Evolutionary conservation across 495 filamentous ascomycete genomes (phyloP), one percentile per base, ranked within the genome.

Genomic region (Penicillium goetzii): DNA sequence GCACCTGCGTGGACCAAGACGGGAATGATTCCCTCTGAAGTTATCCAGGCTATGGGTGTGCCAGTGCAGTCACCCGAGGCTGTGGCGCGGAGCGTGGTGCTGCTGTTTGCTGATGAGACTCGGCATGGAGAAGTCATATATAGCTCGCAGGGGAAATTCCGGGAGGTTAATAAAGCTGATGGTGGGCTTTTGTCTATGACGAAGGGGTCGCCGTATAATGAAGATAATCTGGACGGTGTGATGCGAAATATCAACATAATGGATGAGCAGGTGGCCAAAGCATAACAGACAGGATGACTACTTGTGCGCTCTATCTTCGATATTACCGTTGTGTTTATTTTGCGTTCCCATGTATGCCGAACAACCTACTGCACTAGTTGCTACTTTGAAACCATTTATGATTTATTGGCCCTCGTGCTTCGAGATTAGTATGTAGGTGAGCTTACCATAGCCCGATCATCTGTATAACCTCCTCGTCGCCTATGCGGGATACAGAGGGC

Each of bases 1-100:
- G 70, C 73, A 14, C 79, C 80, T 15, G 79, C 75, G 17, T 81
- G 78, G 79, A 82, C 80, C 0, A 61, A 63, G 9, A 75, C 77
- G n/a, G 70, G 64, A 4, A 68, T 82, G 10, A 58, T 79, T 30
- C 65, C 68, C 0, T 38, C 58, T 1, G 51, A 62, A 2, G 54
- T 74, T 3, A 53, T 74, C 4, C n/a, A 71, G 38, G 62, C 64
- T 17, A 34, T 76, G 38, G 71, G 71, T 0, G 59, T 71, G 6
- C 40, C 34, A 0, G 67, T 74, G 4, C 80, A 82, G 56, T 40
- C 68, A 4, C 60, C 76, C 0, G 69, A 69, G 34, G 72, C 56
- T n/a, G 80, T 81, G 7, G 79, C 79, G 15, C 64, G 61, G 2
- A 77, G 76, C 50, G 77, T 69, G n/a, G 75, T 67, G 0, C 65